Evolutionary conservation across 2,329 filamentous ascomycete genomes (phyloP), one percentile per base, ranked within the genome.

Genomic region (Tetracladium maxilliforme): DNA sequence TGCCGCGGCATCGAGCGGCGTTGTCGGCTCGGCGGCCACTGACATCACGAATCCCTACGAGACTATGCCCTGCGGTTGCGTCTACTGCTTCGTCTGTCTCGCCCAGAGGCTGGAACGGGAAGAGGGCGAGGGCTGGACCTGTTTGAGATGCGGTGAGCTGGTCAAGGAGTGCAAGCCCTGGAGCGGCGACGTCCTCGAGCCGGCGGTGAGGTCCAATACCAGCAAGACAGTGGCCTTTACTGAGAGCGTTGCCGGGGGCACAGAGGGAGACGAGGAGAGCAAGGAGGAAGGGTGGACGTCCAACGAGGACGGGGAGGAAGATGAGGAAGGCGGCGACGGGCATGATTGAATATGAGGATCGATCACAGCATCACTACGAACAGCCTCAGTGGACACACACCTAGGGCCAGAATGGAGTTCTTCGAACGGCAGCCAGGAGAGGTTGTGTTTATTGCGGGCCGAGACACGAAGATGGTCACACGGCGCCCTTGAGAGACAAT

Each of bases 1-100:
- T 1, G 67, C 73, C 21, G 54, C 43, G 3, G 64, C 70, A 8
- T 71, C 73, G 5, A 73, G 74, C 31, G 84, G 86, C 10, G 77
- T 93, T 8, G 64, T 92, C 21, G 87, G 86, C 11, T 92, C 80
- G 11, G 80, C 82, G 6, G 78, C 84, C 35, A 94, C 86, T 1
- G 90, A 95, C 41, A 76, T 95, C 33, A 94, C 87, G 5, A 98
- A 95, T 45, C 86, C 90, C 0, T 98, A 98, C 47, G 83, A 93
- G 52, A 71, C 84, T 1, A 69, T 86, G 3, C 76, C 83, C 1
- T 98, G 90, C 41, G 79, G 79, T 1, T 93, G 86, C 48, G 64
- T 94, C 30, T 98, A 95, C 54, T 98, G 90, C 51, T 98, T 92
- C 45, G 82, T 92, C 11, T 98, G 90, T 43, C 53, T 95, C n/a